Evolutionary conservation across 305 asterid genomes (phyloP).

Genomic region (Ajuga reptans): DNA sequence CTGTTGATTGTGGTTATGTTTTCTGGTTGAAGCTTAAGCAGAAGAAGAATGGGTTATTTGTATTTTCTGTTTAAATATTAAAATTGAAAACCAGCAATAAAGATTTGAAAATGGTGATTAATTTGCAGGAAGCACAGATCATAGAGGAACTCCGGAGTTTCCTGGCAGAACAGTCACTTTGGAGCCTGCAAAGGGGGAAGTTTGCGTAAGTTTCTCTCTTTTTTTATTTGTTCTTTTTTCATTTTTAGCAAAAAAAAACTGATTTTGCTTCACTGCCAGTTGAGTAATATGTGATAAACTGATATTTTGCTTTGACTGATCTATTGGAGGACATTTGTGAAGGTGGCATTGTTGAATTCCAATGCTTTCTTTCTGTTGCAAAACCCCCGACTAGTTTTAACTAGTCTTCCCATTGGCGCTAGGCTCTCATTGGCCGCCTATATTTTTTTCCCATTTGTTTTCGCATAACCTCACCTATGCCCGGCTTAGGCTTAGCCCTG

Average conservation of each 20-base stretch:
- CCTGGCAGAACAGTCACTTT: conserved; percentile 93
- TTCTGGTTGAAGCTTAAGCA: neutral
- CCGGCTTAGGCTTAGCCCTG: no score
- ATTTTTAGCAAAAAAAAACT: neutral
- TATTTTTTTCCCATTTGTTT: no score
- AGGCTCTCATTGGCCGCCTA: no score
- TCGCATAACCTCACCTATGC: no score
- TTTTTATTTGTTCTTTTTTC: neutral
- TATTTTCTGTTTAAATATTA: no score
- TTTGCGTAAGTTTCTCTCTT: conserved; percentile 44
- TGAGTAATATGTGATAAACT: neutral
- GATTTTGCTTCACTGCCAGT: neutral
- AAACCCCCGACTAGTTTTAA: no score
- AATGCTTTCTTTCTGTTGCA: neutral
- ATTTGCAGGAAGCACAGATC: conserved; percentile 85
- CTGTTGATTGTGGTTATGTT: neutral
- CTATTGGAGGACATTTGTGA: neutral
- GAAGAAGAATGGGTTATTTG: no score
- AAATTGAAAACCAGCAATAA: no score
- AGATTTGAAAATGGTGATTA: neutral
- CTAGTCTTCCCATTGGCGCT: no score
- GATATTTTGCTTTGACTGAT: neutral
- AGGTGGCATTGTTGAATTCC: neutral
- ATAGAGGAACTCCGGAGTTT: conserved; percentile 83
- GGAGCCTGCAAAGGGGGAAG: conserved; percentile 75